A percentile compares a stretch with the other conserved stretches of the same genome.
These are phyloP conservation scores for Calocybe gangraenosa DNA, from an alignment of 768 basidiomycete species.

Conservation along the genomic window DNA sequence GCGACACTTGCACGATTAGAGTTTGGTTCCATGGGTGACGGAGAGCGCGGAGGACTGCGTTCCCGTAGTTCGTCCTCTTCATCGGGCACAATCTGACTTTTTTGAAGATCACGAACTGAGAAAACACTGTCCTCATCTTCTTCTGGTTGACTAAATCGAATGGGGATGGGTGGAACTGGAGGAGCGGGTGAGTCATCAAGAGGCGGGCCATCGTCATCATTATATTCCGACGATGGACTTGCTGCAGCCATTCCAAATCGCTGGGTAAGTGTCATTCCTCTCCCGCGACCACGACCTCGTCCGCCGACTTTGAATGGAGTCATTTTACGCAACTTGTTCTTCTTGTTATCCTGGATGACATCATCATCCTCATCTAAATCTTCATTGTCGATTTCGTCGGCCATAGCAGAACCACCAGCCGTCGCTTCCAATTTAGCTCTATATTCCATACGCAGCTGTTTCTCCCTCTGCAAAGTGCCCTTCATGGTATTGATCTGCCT, in stretches of 20 bases:
- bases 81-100: slow-evolving; percentile 22
- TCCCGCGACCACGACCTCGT: slow-evolving; percentile 45
- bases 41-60: slow-evolving; percentile 26
- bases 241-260: slow-evolving; percentile 56
- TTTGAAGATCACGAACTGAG: slow-evolving; percentile 22
- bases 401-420: slow-evolving; percentile 27
- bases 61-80: slow-evolving; percentile 18
- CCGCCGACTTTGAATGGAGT: slow-evolving; percentile 57
- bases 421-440: slow-evolving; percentile 49
- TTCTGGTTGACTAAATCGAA: slow-evolving; percentile 27
- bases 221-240: slow-evolving; percentile 47
- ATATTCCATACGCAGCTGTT: slow-evolving; percentile 72
- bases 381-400: slow-evolving; percentile 43
- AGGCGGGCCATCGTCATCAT: slow-evolving; percentile 30
- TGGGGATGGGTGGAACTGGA: slow-evolving; percentile 39
- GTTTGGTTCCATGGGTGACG: slow-evolving; percentile 31
- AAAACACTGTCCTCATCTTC: slow-evolving; percentile 37
- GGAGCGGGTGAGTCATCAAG: slow-evolving; percentile 31
- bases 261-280: slow-evolving; percentile 53
- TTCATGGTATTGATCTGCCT: slow-evolving; percentile 82
- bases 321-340: slow-evolving; percentile 29
- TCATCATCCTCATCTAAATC: slow-evolving; percentile 44
- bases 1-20: slow-evolving; percentile 64
- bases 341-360: slow-evolving; percentile 30
- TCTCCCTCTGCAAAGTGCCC: slow-evolving; percentile 76